Evolutionary conservation across 768 basidiomycete genomes (phyloP).

Genomic region (Tephrocybe sp.): DNA sequence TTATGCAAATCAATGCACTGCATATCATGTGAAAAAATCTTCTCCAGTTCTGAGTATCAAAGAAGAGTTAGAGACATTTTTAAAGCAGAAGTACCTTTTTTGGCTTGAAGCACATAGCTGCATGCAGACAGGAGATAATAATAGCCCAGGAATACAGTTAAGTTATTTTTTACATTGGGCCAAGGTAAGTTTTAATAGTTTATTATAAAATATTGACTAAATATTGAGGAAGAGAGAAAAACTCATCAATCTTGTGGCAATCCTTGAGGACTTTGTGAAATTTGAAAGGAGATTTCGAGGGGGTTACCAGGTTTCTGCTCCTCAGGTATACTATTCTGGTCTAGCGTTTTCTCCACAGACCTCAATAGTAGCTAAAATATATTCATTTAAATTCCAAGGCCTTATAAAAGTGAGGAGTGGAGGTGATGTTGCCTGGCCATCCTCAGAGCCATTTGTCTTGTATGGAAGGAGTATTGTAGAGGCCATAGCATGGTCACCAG

Average conservation of each 20-base stretch:
- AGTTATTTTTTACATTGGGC: neutral
- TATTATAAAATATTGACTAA: neutral
- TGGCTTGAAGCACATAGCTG: constrained; percentile 20
- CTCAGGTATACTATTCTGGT: too few species aligned
- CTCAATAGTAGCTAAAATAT: too few species aligned
- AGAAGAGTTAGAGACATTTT: neutral
- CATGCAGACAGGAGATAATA: neutral
- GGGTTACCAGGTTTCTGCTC: too few species aligned
- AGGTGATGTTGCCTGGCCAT: too few species aligned
- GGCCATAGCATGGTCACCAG: too few species aligned
- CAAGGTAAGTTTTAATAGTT: constrained; percentile 1
- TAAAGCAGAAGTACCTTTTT: constrained; percentile 5
- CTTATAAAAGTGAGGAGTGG: too few species aligned
- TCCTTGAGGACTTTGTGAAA: neutral
- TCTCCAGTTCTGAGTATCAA: neutral
- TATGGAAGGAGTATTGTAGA: too few species aligned
- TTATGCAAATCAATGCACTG: constrained; percentile 8
- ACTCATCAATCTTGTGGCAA: neutral
- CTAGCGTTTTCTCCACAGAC: too few species aligned
- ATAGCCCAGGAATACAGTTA: neutral
- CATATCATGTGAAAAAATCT: constrained; percentile 13
- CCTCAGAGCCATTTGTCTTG: too few species aligned
- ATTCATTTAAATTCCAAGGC: too few species aligned
- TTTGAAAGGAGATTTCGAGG: too few species aligned
- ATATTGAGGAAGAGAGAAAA: neutral